Evolutionary conservation across 2,329 filamentous ascomycete genomes (phyloP), one percentile per base, ranked within the genome.

Genomic region (Blumeria graminis): DNA sequence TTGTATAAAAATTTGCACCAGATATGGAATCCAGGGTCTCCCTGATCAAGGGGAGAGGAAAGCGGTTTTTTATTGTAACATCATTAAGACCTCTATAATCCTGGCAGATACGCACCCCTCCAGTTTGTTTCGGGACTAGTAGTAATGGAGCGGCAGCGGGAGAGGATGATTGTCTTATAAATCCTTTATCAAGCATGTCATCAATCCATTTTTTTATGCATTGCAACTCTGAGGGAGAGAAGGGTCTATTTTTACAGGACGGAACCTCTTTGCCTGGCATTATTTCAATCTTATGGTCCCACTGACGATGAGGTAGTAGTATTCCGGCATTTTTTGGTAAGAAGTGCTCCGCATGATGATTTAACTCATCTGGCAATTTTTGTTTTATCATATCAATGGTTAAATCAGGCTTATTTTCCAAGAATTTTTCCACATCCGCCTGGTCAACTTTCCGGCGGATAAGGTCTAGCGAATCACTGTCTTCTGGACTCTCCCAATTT

Each of bases 1-100:
- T 59, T 0, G 56, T 55, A 28, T 8, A 55, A 33, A 3, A 32
- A 14, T 55, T 45, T 14, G 53, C 53, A 10, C 33, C 33, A 8
- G 16, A 43, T 45, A 55, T 10, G 7, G 5, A 14, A 33, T 41
- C 53, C 33, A 45, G 22, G 8, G 16, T 41, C 45, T 55, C 53
- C 22, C 16, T n/a, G 11, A 55, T 13, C 32, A 58, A 35, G 11
- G 54, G 45, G 3, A 56, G 16, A 2, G 46, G 54, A 22, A 54
- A 58, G 14, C 38, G 54, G 48, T 57, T 51, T 34, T 51, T 51
- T 11, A 51, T 22, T 13, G 22, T 51, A 28, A 51, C 18, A 18
- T 10, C 46, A 34, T 51, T 51, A 11, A 51, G 18, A 32, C 10
- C 22, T 13, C 22, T 9, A 32, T 34, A 51, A 18, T 51, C 22